phyloP scores from a whole-genome alignment of 1,284 basidiomycete species.

The Hypsizygus ulmarius region DNA sequence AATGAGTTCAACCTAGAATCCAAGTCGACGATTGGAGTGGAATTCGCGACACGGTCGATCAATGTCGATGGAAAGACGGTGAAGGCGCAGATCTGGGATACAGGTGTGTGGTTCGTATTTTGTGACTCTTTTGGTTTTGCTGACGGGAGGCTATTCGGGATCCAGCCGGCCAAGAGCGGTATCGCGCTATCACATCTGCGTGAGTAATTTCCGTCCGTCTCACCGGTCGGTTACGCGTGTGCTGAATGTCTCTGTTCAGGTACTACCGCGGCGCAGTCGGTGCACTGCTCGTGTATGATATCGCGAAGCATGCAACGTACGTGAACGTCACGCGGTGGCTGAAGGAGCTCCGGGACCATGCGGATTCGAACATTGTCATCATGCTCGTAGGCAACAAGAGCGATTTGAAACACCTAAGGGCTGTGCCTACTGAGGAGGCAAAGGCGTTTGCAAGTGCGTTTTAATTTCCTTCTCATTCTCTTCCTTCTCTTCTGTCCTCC shows the following conservation, averaged over 20 bases:
- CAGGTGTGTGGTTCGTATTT: slow-evolving; percentile 58
- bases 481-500: too few species aligned
- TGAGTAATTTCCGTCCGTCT: slow-evolving; percentile 38
- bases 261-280: slow-evolving; percentile 99
- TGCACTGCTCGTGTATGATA: slow-evolving; percentile 90
- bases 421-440: slow-evolving; percentile 94
- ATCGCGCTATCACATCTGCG: slow-evolving; percentile 98
- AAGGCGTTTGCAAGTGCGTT: slow-evolving; percentile 79
- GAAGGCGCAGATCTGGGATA: slow-evolving; percentile 99
- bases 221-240: neutral
- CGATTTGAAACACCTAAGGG: slow-evolving; percentile 96
- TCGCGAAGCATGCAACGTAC: slow-evolving; percentile 94
- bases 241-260: slow-evolving; percentile 36
- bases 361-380: slow-evolving; percentile 91
- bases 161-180: slow-evolving; percentile 95
- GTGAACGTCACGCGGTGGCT: slow-evolving; percentile 97
- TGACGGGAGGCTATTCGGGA: slow-evolving; percentile 7
- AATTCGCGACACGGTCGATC: slow-evolving; percentile 96
- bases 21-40: slow-evolving; percentile 98
- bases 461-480: neutral
- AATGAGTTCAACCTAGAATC: slow-evolving; percentile 99
- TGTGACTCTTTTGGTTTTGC: slow-evolving; percentile 1
- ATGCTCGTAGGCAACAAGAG: slow-evolving; percentile 97
- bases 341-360: slow-evolving; percentile 95
- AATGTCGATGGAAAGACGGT: slow-evolving; percentile 95